Evolutionary conservation across 805 yeast genomes (phyloP).

Genomic region (Starmera caribaea): DNA sequence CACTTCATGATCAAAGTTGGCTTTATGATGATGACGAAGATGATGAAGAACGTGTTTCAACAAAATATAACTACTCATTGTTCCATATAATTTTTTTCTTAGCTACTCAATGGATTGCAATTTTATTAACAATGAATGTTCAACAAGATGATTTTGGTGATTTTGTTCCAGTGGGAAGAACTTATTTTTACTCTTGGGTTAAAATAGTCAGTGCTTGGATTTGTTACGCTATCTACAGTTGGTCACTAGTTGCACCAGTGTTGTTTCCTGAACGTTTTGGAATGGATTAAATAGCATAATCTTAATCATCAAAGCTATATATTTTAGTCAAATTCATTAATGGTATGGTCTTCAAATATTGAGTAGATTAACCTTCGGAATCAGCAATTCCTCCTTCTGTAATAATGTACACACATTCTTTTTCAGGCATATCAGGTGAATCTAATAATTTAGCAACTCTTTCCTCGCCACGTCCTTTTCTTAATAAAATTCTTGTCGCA

Average conservation of each 20-base stretch:
- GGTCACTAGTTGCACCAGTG: conserved; percentile 91
- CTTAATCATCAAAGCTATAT: background rate
- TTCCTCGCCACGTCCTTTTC: conserved; percentile 74
- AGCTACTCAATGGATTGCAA: conserved; percentile 96
- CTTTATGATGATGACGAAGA: conserved; percentile 34
- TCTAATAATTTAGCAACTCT: conserved; percentile 74
- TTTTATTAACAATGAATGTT: conserved; percentile 85
- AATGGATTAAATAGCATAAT: too few species aligned
- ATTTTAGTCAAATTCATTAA: background rate
- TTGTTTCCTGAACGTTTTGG: conserved; percentile 82
- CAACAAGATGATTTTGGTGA: conserved; percentile 76
- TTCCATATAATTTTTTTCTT: conserved; percentile 88
- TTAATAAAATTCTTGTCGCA: conserved; percentile 60
- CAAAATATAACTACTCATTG: conserved; percentile 75
- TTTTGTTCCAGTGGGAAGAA: conserved; percentile 93
- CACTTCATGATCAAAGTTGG: conserved; percentile 65
- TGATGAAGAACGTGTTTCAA: conserved; percentile 52
- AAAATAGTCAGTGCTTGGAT: conserved; percentile 89
- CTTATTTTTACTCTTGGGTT: conserved; percentile 92
- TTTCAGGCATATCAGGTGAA: conserved; percentile 76
- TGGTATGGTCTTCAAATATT: background rate
- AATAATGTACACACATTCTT: conserved; percentile 66
- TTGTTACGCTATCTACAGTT: conserved; percentile 74
- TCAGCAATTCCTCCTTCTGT: conserved; percentile 62
- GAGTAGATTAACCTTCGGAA: conserved; percentile 19